These are phyloP conservation scores for Artemisia annua DNA, from an alignment of 129 eudicot genomes.

Conservation along the genomic window DNA sequence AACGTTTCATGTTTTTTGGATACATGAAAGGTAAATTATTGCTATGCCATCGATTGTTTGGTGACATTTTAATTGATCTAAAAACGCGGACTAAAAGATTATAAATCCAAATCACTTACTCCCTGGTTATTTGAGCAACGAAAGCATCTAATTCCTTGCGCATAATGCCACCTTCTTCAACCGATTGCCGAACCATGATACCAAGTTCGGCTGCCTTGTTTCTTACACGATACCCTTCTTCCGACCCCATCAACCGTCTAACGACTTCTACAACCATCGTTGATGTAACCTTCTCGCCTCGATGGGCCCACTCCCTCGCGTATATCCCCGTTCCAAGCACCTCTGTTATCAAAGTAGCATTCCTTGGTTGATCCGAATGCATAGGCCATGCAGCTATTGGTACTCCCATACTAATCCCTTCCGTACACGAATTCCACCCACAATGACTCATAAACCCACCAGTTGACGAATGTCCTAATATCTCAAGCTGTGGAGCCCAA, in stretches of 20 bases:
- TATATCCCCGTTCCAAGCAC: slow-evolving; percentile 28
- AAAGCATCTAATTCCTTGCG: slow-evolving; percentile 34
- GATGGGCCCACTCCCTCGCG: slow-evolving; percentile 27
- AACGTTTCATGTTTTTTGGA: too few relatives aligned
- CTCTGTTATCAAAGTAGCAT: slow-evolving; percentile 20
- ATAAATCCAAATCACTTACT: background rate
- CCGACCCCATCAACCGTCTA: slow-evolving; percentile 35
- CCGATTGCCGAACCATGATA: background rate
- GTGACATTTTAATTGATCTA: too few relatives aligned
- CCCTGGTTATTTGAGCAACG: slow-evolving; percentile 24
- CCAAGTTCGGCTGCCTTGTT: slow-evolving; percentile 33
- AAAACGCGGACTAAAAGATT: too few relatives aligned
- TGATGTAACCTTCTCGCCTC: slow-evolving; percentile 27
- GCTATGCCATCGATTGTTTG: too few relatives aligned
- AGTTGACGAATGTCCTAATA: slow-evolving; percentile 26
- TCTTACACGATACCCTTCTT: slow-evolving; percentile 29
- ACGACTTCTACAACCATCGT: slow-evolving; percentile 20
- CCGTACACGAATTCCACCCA: slow-evolving; percentile 41
- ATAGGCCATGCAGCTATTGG: slow-evolving; percentile 55
- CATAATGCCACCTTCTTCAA: slow-evolving; percentile 28
- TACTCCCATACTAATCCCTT: slow-evolving; percentile 43
- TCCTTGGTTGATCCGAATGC: slow-evolving; percentile 35
- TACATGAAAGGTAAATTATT: too few relatives aligned
- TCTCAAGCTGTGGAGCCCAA: slow-evolving; percentile 33
- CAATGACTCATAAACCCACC: too few relatives aligned